Conservation (phyloP, 139 green algal species). For the Tetraselmis striata region DNA sequence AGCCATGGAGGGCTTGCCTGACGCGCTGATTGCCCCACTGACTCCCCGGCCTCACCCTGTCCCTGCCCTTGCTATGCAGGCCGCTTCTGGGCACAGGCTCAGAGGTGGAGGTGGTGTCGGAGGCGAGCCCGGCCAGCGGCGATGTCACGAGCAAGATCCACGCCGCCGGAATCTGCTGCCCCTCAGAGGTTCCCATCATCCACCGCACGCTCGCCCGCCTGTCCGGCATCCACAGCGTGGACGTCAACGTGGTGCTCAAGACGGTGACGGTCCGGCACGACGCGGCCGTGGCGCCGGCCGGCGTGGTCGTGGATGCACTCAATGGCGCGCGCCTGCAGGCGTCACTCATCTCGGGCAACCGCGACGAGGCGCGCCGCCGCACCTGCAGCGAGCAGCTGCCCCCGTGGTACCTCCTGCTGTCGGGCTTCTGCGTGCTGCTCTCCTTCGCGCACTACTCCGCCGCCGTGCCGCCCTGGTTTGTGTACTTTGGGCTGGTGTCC, state of each 20-base stretch:
- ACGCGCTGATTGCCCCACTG: not conserved
- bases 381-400: constrained; percentile 29
- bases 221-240: constrained; percentile 37
- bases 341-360: constrained; percentile 18
- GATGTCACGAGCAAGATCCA: constrained; percentile 26
- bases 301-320: constrained; percentile 50
- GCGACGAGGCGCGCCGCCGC: not conserved
- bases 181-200: constrained; percentile 52
- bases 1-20: too few species aligned
- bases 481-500: constrained; percentile 45
- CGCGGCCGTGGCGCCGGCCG: constrained; percentile 17
- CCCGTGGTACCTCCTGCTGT: constrained; percentile 25
- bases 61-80: not conserved
- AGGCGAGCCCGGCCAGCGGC: not conserved
- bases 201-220: constrained; percentile 41
- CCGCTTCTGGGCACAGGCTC: not conserved
- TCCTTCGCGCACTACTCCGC: constrained; percentile 45
- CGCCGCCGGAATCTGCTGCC: constrained; percentile 62
- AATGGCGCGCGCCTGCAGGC: constrained; percentile 58
- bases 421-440: constrained; percentile 36
- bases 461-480: constrained; percentile 32
- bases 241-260: constrained; percentile 53
- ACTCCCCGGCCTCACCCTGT: not conserved
- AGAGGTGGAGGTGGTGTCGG: constrained; percentile 4
- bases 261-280: constrained; percentile 55